phyloP scores from a whole-genome alignment of 1,284 basidiomycete species.

The Pterulicium gracile region DNA sequence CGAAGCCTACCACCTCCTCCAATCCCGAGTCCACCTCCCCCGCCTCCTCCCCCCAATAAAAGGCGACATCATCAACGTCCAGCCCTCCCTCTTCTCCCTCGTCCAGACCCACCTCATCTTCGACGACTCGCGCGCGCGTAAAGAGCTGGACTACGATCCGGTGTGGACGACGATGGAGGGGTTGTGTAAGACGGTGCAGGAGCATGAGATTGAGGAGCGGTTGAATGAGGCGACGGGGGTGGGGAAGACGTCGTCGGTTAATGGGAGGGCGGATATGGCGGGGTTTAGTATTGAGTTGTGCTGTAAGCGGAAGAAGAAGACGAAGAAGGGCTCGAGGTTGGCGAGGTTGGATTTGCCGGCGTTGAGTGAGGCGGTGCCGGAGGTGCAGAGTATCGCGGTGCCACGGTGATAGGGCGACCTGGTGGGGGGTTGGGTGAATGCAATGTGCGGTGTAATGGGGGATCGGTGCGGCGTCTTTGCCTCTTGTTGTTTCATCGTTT shows the following conservation, averaged over 20 bases:
- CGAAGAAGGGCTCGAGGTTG: background rate
- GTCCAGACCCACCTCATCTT: slow-evolving; percentile 54
- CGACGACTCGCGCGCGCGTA: slow-evolving; percentile 56
- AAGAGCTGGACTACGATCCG: background rate
- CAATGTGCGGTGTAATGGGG: too few species aligned
- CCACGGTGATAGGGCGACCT: background rate
- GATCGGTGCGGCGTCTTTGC: too few species aligned
- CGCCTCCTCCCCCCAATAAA: slow-evolving; percentile 38
- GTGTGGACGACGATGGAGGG: slow-evolving; percentile 45
- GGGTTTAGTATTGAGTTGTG: background rate
- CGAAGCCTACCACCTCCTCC: slow-evolving; percentile 20
- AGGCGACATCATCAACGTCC: slow-evolving; percentile 51
- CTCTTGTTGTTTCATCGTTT: too few species aligned
- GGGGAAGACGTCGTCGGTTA: slow-evolving; percentile 18
- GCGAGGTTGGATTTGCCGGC: too few species aligned
- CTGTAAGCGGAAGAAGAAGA: background rate
- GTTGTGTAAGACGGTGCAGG: slow-evolving; percentile 40
- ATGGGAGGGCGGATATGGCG: slow-evolving; percentile 1
- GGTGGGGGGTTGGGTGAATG: too few species aligned
- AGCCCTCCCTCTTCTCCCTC: slow-evolving; percentile 58
- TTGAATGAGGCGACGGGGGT: slow-evolving; percentile 17
- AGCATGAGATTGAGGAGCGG: slow-evolving; percentile 24
- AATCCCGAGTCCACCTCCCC: slow-evolving; percentile 34
- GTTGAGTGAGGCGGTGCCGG: background rate
- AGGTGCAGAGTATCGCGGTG: background rate